phyloP scores from a whole-genome alignment of 495 filamentous ascomycete genomes.

The Penicillium desertorum region DNA sequence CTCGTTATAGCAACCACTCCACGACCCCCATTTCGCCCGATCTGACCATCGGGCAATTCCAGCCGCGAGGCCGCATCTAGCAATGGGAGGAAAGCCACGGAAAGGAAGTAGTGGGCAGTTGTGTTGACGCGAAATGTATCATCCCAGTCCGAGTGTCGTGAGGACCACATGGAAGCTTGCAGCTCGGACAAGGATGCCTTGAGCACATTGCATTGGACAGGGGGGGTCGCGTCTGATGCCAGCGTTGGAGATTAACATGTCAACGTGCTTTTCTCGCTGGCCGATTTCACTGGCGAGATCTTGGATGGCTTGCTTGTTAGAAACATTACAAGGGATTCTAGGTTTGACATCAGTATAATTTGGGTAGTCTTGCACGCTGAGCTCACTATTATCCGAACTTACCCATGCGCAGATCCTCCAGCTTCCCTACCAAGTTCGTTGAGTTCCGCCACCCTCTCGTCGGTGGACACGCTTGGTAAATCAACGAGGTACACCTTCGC shows the following conservation, averaged over 20 bases:
- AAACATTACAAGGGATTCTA: slow-evolving; percentile 41
- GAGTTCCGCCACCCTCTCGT: slow-evolving; percentile 32
- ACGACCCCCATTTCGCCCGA: slow-evolving; percentile 36
- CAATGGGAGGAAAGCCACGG: slow-evolving; percentile 41
- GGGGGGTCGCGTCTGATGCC: slow-evolving; percentile 44
- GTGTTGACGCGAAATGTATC: slow-evolving; percentile 44
- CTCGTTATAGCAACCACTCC: slow-evolving; percentile 45
- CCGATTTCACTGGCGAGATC: slow-evolving; percentile 25
- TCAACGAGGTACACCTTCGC: slow-evolving; percentile 44
- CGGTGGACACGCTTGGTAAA: slow-evolving; percentile 37
- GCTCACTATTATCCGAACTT: not conserved
- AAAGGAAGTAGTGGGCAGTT: slow-evolving; percentile 46
- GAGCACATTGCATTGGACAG: slow-evolving; percentile 39
- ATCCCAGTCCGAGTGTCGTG: slow-evolving; percentile 36
- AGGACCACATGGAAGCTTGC: slow-evolving; percentile 47
- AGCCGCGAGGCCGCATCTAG: slow-evolving; percentile 34
- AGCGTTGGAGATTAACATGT: slow-evolving; percentile 49
- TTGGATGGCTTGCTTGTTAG: slow-evolving; percentile 38
- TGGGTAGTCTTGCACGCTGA: not conserved
- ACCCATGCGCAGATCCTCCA: slow-evolving; percentile 40
- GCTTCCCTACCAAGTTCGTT: slow-evolving; percentile 29
- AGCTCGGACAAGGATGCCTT: slow-evolving; percentile 36
- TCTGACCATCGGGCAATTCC: slow-evolving; percentile 7
- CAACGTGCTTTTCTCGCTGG: slow-evolving; percentile 29
- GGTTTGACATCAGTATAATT: not conserved